phyloP scores from a whole-genome alignment of 345 rosid genomes.

The Camelina neglecta region DNA sequence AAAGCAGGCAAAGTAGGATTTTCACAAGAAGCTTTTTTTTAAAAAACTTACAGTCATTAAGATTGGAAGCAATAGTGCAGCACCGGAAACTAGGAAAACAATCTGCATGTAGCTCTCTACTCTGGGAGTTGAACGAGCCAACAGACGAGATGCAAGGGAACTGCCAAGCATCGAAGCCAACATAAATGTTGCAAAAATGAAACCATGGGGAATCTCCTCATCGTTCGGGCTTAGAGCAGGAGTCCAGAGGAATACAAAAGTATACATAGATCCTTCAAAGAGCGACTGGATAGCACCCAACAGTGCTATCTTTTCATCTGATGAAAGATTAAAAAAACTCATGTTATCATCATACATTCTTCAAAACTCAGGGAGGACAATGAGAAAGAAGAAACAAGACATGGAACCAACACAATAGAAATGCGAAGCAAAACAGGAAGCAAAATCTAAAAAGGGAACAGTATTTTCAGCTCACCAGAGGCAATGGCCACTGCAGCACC shows the following conservation, averaged over 20 bases:
- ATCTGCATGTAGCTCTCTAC: constrained; percentile 98
- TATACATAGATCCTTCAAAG: constrained; percentile 99
- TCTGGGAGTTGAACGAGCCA: constrained; percentile 74
- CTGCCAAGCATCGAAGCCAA: constrained; percentile 98
- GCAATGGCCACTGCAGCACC: constrained; percentile 96
- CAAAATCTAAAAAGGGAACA: background rate
- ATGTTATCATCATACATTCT: constrained; percentile 15
- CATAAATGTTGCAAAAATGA: constrained; percentile 98
- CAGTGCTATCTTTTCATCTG: constrained; percentile 96
- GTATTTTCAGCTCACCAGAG: constrained; percentile 59
- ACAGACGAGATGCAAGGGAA: constrained; percentile 92
- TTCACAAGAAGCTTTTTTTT: background rate
- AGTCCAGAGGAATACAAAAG: constrained; percentile 99
- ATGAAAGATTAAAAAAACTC: constrained; percentile 8
- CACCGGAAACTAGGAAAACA: constrained; percentile 73
- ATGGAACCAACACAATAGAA: background rate
- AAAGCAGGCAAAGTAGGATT: background rate
- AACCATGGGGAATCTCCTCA: constrained; percentile 97
- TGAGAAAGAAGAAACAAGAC: background rate
- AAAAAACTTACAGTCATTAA: constrained; percentile 61
- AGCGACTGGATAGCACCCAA: constrained; percentile 98
- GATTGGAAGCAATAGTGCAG: constrained; percentile 84
- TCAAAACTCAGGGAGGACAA: constrained; percentile 9
- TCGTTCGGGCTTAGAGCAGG: constrained; percentile 93
- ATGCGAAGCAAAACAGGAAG: constrained; percentile 3